phyloP scores from a whole-genome alignment of 768 basidiomycete species.

The Termitomyces eurrhizus region DNA sequence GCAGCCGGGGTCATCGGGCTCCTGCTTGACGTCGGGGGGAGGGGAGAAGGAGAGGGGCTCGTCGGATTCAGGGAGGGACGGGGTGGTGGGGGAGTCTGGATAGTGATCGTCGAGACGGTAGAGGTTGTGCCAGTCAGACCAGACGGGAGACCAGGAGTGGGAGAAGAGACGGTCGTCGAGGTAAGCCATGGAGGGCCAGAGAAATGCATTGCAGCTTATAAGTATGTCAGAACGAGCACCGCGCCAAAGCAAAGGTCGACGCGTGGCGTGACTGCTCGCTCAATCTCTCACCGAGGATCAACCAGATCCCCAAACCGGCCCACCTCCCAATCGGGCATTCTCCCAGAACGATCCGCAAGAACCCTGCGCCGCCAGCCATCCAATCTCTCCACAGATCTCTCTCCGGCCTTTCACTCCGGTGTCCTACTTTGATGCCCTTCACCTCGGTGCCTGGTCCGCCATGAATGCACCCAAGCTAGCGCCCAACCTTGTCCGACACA shows the following conservation, averaged over 20 bases:
- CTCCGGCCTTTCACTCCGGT: constrained; percentile 1
- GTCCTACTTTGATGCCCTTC: constrained; percentile 6
- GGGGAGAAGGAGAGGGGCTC: constrained; percentile 3
- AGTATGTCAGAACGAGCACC: not conserved
- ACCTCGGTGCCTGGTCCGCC: constrained; percentile 1
- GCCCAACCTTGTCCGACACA: no score
- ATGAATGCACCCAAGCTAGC: no score
- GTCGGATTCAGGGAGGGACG: constrained; percentile 6
- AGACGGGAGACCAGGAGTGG: not conserved
- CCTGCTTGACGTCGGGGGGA: constrained; percentile 29
- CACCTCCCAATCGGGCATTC: constrained; percentile 1
- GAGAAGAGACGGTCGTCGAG: not conserved
- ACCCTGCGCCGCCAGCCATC: constrained; percentile 13
- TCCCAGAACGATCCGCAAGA: constrained; percentile 21
- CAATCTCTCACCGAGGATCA: constrained; percentile 31
- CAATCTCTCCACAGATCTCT: not conserved
- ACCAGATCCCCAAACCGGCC: constrained; percentile 21
- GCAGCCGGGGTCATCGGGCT: constrained; percentile 35
- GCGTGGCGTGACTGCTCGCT: not conserved
- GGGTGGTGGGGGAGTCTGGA: constrained; percentile 18
- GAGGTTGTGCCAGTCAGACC: not conserved
- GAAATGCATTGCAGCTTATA: constrained; percentile 12
- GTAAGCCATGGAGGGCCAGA: not conserved
- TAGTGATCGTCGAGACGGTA: constrained; percentile 8
- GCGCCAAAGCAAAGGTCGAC: not conserved